These are phyloP conservation scores for Boechera stricta DNA, from an alignment of 345 rosid genomes.

Conservation along the genomic window DNA sequence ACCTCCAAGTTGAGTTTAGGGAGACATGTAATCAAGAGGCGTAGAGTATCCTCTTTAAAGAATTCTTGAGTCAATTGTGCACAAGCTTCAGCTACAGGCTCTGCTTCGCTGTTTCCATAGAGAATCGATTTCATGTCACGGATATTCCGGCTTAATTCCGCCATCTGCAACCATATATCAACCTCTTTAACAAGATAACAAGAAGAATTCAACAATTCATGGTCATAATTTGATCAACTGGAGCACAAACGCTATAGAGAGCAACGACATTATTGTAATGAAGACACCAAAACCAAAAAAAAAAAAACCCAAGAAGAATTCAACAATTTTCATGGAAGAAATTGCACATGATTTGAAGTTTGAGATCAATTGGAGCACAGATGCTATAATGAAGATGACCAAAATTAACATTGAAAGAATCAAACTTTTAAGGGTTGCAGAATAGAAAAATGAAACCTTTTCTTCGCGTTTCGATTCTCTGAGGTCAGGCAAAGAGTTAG, in stretches of 20 bases:
- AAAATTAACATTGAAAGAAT: background rate
- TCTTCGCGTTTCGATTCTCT: slow-evolving; percentile 72
- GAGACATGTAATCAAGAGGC: slow-evolving; percentile 74
- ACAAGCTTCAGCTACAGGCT: slow-evolving; percentile 95
- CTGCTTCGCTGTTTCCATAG: slow-evolving; percentile 94
- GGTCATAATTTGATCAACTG: background rate
- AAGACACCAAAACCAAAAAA: background rate
- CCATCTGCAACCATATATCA: slow-evolving; percentile 58
- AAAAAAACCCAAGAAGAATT: background rate
- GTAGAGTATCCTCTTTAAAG: slow-evolving; percentile 80
- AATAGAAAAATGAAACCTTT: slow-evolving; percentile 48
- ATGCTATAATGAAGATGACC: too few relatives aligned
- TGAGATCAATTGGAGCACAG: background rate
- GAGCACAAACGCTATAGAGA: background rate
- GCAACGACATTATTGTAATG: background rate
- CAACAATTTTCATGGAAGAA: too few relatives aligned
- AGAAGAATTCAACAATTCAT: background rate
- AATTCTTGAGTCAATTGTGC: slow-evolving; percentile 91
- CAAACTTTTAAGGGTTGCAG: background rate
- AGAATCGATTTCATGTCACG: slow-evolving; percentile 90
- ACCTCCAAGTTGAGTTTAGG: slow-evolving; percentile 95
- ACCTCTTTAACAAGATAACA: background rate
- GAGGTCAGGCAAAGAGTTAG: slow-evolving; percentile 44
- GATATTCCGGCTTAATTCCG: slow-evolving; percentile 73
- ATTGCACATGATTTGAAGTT: background rate